Evolutionary conservation across 441 rosid genomes (phyloP).

Genomic region (Mallotus japonicus): DNA sequence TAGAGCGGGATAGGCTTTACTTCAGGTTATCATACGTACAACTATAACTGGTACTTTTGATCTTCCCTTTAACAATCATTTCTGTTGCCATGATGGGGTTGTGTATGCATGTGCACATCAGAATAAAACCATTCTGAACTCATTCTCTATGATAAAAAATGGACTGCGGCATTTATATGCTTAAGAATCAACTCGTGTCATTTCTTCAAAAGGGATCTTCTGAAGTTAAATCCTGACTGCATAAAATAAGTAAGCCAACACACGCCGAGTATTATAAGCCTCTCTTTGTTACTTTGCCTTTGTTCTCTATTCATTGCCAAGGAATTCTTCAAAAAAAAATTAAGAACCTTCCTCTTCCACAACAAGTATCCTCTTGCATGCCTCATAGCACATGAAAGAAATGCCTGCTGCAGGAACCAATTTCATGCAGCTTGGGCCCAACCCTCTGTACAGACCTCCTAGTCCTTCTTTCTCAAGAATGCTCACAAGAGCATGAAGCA

Average conservation of each 20-base stretch:
- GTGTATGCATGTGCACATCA: background rate
- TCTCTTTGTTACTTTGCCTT: background rate
- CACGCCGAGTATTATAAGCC: background rate
- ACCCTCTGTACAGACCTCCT: conserved; percentile 73
- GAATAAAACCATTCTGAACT: background rate
- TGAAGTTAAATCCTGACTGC: background rate
- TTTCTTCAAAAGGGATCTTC: background rate
- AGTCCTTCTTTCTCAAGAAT: conserved; percentile 80
- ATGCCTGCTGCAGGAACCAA: conserved; percentile 96
- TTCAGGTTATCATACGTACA: too few relatives aligned
- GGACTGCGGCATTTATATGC: background rate
- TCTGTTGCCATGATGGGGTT: background rate
- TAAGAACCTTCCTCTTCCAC: conserved; percentile 18
- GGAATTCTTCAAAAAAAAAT: background rate
- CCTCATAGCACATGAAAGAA: conserved; percentile 96
- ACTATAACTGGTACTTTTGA: too few relatives aligned
- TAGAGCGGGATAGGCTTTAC: too few relatives aligned
- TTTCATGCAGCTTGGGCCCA: conserved; percentile 97
- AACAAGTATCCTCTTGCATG: conserved; percentile 73
- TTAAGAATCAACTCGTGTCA: background rate
- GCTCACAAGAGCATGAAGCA: conserved; percentile 72
- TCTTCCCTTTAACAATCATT: too few relatives aligned
- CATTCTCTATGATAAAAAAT: background rate
- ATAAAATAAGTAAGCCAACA: background rate
- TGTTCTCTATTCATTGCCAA: background rate